These are phyloP conservation scores for Phylloporus arenicola DNA, from an alignment of 768 basidiomycete genomes.

Conservation along the genomic window DNA sequence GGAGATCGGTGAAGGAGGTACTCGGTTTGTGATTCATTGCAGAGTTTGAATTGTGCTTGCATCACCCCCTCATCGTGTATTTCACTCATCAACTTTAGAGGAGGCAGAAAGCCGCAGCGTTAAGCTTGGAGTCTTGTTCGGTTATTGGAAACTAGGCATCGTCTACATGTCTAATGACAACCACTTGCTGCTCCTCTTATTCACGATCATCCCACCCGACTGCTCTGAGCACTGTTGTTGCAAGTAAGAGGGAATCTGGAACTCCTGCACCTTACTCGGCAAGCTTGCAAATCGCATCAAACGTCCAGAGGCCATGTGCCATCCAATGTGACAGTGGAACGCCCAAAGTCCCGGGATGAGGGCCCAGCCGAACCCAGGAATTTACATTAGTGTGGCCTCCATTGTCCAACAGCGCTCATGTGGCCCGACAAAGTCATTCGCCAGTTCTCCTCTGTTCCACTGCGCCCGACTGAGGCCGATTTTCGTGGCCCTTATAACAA, in stretches of 20 bases:
- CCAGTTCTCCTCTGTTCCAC: too few species aligned
- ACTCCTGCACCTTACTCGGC: conserved; percentile 30
- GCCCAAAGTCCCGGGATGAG: conserved; percentile 41
- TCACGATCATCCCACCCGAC: conserved; percentile 18
- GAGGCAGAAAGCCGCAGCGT: neutral
- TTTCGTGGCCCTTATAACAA: too few species aligned
- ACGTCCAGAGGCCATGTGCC: conserved; percentile 39
- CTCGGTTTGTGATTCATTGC: conserved; percentile 17
- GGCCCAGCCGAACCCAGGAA: conserved; percentile 36
- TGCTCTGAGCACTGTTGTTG: conserved; percentile 32
- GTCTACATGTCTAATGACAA: conserved; percentile 15
- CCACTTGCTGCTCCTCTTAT: conserved; percentile 19
- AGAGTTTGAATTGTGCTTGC: neutral
- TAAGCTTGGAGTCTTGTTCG: neutral
- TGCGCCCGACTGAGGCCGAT: too few species aligned
- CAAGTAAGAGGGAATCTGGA: conserved; percentile 32
- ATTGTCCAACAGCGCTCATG: too few species aligned
- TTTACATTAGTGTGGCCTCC: too few species aligned
- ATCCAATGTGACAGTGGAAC: conserved; percentile 40
- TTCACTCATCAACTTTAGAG: neutral
- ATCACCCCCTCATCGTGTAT: neutral
- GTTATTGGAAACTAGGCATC: neutral
- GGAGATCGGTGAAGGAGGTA: conserved; percentile 27
- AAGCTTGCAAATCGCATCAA: conserved; percentile 38
- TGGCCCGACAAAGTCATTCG: too few species aligned